Conservation (phyloP, 139 green algal species). For the Tetraselmis chui region DNA sequence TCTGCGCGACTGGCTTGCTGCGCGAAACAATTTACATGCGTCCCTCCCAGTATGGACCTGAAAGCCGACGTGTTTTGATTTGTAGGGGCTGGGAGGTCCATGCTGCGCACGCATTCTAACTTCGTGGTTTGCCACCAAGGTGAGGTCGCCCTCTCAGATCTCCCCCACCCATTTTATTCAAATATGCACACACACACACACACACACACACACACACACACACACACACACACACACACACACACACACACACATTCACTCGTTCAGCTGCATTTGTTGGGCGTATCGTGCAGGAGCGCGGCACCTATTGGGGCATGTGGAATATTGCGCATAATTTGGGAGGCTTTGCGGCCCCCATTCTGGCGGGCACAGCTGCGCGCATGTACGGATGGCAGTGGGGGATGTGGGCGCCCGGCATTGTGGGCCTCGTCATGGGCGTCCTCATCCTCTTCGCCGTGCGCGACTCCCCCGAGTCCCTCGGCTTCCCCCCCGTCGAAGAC, state of each 20-base stretch:
- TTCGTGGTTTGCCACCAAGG: conserved; percentile 84
- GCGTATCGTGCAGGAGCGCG: too few species aligned
- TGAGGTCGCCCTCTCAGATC: conserved; percentile 29
- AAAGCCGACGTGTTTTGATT: not conserved
- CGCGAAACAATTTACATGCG: too few species aligned
- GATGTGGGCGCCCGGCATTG: conserved; percentile 83
- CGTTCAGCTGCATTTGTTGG: too few species aligned
- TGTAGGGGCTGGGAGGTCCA: conserved; percentile 83
- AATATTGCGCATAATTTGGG: conserved; percentile 95
- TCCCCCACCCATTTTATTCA: too few species aligned
- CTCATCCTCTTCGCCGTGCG: conserved; percentile 71
- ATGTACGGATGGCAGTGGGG: too few species aligned
- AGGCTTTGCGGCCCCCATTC: conserved; percentile 83
- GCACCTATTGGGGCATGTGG: conserved; percentile 91
- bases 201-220: too few species aligned
- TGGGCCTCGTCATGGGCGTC: conserved; percentile 66
- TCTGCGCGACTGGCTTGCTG: too few species aligned
- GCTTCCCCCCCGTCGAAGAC: conserved; percentile 69
- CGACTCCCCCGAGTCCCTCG: conserved; percentile 72
- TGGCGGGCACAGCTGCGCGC: conserved; percentile 83
- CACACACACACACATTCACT: too few species aligned
- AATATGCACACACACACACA: too few species aligned
- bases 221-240: too few species aligned
- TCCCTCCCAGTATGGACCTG: too few species aligned
- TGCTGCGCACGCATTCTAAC: conserved; percentile 93